Conservation (phyloP, 192 early-diverging fungal species). For the Podila clonocystis region DNA sequence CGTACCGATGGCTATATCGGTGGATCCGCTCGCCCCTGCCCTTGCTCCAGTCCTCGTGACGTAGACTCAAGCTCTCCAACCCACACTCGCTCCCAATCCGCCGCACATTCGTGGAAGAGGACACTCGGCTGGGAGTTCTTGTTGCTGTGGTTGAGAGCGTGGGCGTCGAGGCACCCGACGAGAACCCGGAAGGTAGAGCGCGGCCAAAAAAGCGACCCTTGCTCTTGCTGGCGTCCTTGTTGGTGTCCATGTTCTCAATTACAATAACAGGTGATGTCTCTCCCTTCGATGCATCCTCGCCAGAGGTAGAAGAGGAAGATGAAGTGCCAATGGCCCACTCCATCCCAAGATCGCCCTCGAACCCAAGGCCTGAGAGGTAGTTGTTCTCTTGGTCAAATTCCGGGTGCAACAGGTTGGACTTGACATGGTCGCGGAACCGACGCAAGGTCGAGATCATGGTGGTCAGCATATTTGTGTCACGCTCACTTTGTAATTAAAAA, state of each 20-base stretch:
- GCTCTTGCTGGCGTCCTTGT: too few species aligned
- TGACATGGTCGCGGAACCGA: constrained; percentile 35
- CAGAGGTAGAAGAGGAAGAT: not conserved
- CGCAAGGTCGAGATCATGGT: constrained; percentile 20
- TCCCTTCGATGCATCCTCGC: not conserved
- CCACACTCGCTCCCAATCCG: constrained; percentile 26
- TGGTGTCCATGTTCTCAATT: not conserved
- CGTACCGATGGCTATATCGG: not conserved
- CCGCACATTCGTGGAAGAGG: not conserved
- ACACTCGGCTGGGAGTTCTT: not conserved
- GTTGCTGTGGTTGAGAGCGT: not conserved
- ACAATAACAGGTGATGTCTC: not conserved
- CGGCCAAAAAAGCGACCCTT: too few species aligned
- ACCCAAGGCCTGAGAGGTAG: constrained; percentile 11
- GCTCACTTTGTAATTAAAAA: not conserved
- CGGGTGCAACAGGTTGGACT: constrained; percentile 27
- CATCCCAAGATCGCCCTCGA: constrained; percentile 28
- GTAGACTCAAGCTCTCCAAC: constrained; percentile 9
- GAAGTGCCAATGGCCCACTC: constrained; percentile 8
- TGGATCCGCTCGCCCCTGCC: not conserved
- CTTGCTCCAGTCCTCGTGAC: not conserved
- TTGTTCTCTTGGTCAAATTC: constrained; percentile 15
- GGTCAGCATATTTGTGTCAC: constrained; percentile 5
- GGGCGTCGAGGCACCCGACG: not conserved
- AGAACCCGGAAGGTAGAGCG: too few species aligned